These are phyloP conservation scores for Trifolium dubium DNA, from an alignment of 306 rosid genomes.

Conservation along the genomic window DNA sequence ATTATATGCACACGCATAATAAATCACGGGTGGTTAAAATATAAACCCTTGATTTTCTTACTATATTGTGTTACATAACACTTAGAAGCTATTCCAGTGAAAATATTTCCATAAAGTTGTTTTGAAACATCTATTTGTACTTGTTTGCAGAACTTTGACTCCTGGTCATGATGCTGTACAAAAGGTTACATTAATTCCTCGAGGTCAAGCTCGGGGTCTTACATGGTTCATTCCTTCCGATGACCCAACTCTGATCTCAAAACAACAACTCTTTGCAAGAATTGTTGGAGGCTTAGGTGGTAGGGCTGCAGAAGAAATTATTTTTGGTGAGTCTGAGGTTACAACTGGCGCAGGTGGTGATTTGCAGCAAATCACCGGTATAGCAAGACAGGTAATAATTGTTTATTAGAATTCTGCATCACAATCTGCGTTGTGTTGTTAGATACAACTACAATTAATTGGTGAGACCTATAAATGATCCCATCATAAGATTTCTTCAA, in stretches of 20 bases:
- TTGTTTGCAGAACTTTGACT: constrained; percentile 81
- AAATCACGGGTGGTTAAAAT: no score
- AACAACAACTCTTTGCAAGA: constrained; percentile 97
- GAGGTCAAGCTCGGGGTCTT: constrained; percentile 99
- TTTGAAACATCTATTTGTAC: constrained; percentile 30
- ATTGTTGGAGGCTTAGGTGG: constrained; percentile 98
- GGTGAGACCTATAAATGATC: constrained; percentile 22
- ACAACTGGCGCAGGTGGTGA: constrained; percentile 99
- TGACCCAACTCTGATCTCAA: constrained; percentile 95
- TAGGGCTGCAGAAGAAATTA: constrained; percentile 97
- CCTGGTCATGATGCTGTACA: constrained; percentile 99
- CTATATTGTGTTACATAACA: not conserved
- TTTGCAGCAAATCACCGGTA: constrained; percentile 92
- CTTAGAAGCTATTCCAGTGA: constrained; percentile 21
- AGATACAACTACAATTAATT: constrained; percentile 27
- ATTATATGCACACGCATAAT: no score
- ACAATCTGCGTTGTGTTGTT: not conserved
- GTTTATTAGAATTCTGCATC: not conserved
- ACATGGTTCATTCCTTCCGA: constrained; percentile 98
- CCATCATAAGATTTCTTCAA: constrained; percentile 24
- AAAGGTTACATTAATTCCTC: constrained; percentile 91
- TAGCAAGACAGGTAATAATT: constrained; percentile 93
- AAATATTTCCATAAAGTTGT: constrained; percentile 1
- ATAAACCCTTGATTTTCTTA: no score
- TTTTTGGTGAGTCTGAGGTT: constrained; percentile 97